phyloP scores from a whole-genome alignment of 1,284 basidiomycete genomes.

The Cryptococcus sp. region DNA sequence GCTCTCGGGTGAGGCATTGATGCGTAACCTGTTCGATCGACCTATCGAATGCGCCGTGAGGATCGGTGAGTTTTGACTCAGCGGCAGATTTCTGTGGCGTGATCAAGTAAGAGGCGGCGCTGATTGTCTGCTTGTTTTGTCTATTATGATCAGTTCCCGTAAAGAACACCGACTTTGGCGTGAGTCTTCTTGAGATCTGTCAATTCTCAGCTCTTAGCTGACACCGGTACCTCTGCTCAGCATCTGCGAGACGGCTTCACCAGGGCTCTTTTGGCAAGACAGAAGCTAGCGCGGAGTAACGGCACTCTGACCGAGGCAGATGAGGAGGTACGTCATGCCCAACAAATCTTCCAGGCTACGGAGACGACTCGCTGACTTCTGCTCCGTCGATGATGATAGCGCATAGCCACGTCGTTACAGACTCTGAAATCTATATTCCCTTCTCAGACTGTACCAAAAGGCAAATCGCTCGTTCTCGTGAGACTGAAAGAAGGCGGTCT shows the following conservation, averaged over 20 bases:
- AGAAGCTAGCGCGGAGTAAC: slow-evolving; percentile 50
- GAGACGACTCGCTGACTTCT: background rate
- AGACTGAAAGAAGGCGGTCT: slow-evolving; percentile 41
- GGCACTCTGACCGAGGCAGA: slow-evolving; percentile 39
- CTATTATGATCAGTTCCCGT: slow-evolving; percentile 52
- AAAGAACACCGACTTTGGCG: slow-evolving; percentile 57
- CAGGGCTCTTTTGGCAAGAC: slow-evolving; percentile 55
- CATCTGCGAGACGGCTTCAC: slow-evolving; percentile 60
- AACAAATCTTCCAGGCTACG: background rate
- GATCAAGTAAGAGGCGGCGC: background rate
- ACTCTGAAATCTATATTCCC: slow-evolving; percentile 57
- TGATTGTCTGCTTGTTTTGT: no score
- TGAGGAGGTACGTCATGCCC: slow-evolving; percentile 32
- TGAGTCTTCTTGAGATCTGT: slow-evolving; percentile 12
- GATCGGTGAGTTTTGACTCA: slow-evolving; percentile 41
- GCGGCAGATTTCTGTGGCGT: background rate
- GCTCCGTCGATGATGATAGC: slow-evolving; percentile 16
- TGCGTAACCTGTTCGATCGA: slow-evolving; percentile 38
- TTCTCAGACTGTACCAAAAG: slow-evolving; percentile 54
- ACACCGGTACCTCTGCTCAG: slow-evolving; percentile 6
- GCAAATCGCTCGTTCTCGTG: slow-evolving; percentile 54
- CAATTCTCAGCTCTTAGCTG: background rate
- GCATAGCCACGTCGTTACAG: slow-evolving; percentile 47
- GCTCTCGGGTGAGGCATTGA: slow-evolving; percentile 42
- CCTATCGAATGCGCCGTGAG: slow-evolving; percentile 48